These are phyloP conservation scores for Trypanosoma lewisi DNA, from an alignment of 208 protist species.

Conservation along the genomic window DNA sequence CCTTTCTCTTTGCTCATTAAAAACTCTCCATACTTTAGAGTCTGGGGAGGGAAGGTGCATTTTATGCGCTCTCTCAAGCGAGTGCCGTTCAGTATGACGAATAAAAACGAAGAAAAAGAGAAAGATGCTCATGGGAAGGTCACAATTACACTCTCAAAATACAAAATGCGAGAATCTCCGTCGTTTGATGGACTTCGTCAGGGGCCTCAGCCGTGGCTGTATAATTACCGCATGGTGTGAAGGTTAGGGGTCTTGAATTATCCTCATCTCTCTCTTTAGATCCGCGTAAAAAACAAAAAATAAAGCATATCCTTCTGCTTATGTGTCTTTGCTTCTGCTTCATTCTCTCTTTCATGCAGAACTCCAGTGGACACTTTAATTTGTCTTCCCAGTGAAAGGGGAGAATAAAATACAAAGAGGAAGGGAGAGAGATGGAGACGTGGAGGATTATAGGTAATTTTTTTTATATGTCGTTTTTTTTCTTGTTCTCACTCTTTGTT, in stretches of 20 bases:
- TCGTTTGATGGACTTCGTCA: constrained; percentile 77
- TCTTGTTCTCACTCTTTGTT: too few relatives aligned
- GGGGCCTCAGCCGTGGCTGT: constrained; percentile 80
- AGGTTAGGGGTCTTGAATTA: too few relatives aligned
- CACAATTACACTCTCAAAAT: constrained; percentile 53
- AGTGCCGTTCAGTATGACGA: background rate
- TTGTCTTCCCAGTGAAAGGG: too few relatives aligned
- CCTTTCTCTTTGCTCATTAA: constrained; percentile 78
- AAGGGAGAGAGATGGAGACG: too few relatives aligned
- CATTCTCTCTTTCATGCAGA: too few relatives aligned
- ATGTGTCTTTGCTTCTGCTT: too few relatives aligned
- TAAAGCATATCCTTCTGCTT: too few relatives aligned
- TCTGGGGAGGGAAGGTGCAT: constrained; percentile 55
- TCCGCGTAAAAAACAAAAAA: too few relatives aligned
- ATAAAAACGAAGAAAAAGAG: background rate
- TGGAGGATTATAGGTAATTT: too few relatives aligned
- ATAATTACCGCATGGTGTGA: constrained; percentile 48
- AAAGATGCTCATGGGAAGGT: background rate
- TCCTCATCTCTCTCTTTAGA: background rate
- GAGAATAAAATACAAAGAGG: too few relatives aligned
- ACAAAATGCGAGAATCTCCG: constrained; percentile 81
- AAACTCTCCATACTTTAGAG: constrained; percentile 74
- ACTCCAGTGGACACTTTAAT: too few relatives aligned
- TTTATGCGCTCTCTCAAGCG: constrained; percentile 76
- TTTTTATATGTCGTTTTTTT: too few relatives aligned